These are phyloP conservation scores for Kalanchoe fedtschenkoi DNA, from an alignment of 164 flowering plant genomes.

Conservation along the genomic window DNA sequence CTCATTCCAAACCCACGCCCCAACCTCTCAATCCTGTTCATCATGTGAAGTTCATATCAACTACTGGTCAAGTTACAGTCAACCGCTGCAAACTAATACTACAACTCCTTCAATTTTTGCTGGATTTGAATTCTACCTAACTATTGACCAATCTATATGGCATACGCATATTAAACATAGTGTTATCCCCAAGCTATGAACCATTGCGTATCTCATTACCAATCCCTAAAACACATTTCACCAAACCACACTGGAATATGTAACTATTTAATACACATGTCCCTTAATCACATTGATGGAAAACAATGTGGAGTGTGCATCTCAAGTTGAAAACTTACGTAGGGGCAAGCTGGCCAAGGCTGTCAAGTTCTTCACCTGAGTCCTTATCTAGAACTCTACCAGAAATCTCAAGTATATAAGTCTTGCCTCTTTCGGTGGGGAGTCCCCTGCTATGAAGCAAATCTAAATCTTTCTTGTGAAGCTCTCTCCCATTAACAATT, in stretches of 20 bases:
- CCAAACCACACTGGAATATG: background rate
- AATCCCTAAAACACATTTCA: background rate
- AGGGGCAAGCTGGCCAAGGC: conserved; percentile 93
- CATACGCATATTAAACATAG: background rate
- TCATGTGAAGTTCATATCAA: background rate
- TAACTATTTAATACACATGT: background rate
- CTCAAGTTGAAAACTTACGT: conserved; percentile 46
- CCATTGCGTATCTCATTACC: background rate
- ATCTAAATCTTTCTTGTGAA: conserved; percentile 73
- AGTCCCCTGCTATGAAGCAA: conserved; percentile 80
- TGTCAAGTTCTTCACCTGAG: conserved; percentile 63
- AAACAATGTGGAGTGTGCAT: too few species aligned
- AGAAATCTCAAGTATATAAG: conserved; percentile 65
- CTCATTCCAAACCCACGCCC: conserved; percentile 1
- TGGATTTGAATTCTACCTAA: background rate
- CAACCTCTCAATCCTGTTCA: conserved; percentile 3
- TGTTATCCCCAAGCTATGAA: background rate
- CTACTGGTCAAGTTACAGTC: background rate
- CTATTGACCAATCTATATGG: background rate
- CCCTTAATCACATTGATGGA: too few species aligned
- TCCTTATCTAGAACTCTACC: conserved; percentile 73
- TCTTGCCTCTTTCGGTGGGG: conserved; percentile 45
- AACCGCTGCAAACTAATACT: too few species aligned
- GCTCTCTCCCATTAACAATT: conserved; percentile 88
- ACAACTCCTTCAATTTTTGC: too few species aligned